Base-by-base conservation (phyloP, 192 early-diverging fungal species). In the Linnemannia schmuckeri region DNA sequence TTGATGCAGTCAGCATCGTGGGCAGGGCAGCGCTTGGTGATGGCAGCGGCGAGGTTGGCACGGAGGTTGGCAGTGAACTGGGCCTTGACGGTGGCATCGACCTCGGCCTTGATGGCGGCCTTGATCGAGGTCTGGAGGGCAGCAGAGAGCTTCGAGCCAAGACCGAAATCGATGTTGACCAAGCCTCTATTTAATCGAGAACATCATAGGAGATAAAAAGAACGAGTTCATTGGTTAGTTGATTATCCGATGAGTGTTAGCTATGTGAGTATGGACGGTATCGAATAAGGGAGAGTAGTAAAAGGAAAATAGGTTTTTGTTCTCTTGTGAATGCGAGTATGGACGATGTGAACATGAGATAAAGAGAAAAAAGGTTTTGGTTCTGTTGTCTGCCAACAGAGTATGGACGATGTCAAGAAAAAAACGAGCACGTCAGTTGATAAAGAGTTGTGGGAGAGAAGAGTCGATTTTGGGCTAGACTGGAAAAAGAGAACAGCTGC, bases 21-120 rank as follows among this genome's bases (percentile, higher is more conserved):
- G 2, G 61, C 33, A 44, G 71, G 79, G 72, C 79, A 80, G 42
- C 79, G 79, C 79, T 80, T 80, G 79, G 49, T 80, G 41, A 80
- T 68, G 71, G 74, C n/a, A 27, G 79, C 72, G 44, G 79, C 79
- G 42, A 80, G 71, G 54, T 80, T 73, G 55, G 4, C 72, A 49
- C 72, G 71, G 27, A 80, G 57, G 44, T 74, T 74, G 55, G 57
- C 52, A 18, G 71, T 44, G 79, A 80, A 80, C 71, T 80, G 41
- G 22, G 79, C 37, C 79, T 80, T 80, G 79, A 80, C 37, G 72
- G 73, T 27, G 57, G 54, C 52, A 33, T 80, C 72, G 42, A 80
- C 57, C 72, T 80, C 79, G 27, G 46, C 30, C 41, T 57, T 72
- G 72, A 80, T 20, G 30, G 79, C 27, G 20, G 54, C 49, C 72